Conservation (phyloP, 495 filamentous ascomycete genomes). For the Delitschia confertaspora region DNA sequence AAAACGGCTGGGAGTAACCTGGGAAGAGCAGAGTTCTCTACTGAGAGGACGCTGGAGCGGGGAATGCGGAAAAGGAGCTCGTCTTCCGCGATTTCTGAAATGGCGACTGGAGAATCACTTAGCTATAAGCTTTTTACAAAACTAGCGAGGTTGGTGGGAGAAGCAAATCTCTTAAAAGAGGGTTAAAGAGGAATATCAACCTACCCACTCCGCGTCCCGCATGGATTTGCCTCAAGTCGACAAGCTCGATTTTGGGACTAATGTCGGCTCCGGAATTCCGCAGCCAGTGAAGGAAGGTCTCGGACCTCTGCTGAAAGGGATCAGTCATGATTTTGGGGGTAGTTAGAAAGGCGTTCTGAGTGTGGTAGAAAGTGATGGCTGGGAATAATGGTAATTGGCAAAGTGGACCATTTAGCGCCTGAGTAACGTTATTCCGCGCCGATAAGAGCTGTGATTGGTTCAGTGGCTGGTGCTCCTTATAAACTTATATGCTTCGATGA, state of each 20-base stretch:
- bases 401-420: too few relatives aligned
- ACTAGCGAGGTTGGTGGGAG: slow-evolving; percentile 2
- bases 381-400: too few relatives aligned
- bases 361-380: too few relatives aligned
- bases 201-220: slow-evolving; percentile 55
- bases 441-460: too few relatives aligned
- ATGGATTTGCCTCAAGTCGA: slow-evolving; percentile 44
- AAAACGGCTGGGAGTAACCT: slow-evolving; percentile 20
- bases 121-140: background rate
- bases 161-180: background rate
- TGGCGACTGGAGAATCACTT: slow-evolving; percentile 43
- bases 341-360: too few relatives aligned
- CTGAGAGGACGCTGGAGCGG: slow-evolving; percentile 44
- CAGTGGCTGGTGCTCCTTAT: too few relatives aligned
- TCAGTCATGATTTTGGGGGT: too few relatives aligned
- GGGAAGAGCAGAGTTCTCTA: slow-evolving; percentile 32
- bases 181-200: slow-evolving; percentile 24
- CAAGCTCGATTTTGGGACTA: slow-evolving; percentile 47
- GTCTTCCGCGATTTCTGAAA: slow-evolving; percentile 48
- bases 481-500: too few relatives aligned
- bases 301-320: too few relatives aligned
- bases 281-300: slow-evolving; percentile 50
- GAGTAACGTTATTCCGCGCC: too few relatives aligned
- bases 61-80: slow-evolving; percentile 60
- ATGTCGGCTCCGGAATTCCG: slow-evolving; percentile 42